Evolutionary conservation across 169 alveolate genomes (phyloP).

Genomic region (Cystoisospora suis): DNA sequence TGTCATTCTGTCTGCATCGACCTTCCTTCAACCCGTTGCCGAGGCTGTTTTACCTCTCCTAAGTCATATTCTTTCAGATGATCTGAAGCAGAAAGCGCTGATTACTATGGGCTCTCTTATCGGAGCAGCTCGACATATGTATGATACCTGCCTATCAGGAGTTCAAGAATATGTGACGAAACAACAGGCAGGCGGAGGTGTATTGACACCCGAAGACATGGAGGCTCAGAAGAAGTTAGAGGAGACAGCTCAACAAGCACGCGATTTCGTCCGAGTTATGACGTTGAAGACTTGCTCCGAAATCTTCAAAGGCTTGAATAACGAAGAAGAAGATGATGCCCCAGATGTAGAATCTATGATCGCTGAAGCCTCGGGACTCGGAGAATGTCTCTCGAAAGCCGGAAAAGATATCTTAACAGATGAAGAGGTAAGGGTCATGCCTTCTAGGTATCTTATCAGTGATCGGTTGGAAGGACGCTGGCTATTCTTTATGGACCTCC

Average conservation of each 20-base stretch:
- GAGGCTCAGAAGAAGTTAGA: not conserved
- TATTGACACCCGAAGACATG: too few species aligned
- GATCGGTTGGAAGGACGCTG: too few species aligned
- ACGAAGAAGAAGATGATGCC: constrained; percentile 71
- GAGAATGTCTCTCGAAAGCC: constrained; percentile 38
- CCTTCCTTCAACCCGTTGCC: constrained; percentile 54
- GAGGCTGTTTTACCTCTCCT: constrained; percentile 79
- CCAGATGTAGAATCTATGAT: constrained; percentile 37
- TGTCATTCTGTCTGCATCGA: not conserved
- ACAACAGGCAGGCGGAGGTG: not conserved
- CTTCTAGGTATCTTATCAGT: too few species aligned
- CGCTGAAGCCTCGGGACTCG: constrained; percentile 47
- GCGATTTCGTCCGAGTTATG: constrained; percentile 74
- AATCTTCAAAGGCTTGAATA: constrained; percentile 65
- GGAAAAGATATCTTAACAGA: constrained; percentile 23
- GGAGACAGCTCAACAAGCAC: constrained; percentile 24
- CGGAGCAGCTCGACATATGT: constrained; percentile 74
- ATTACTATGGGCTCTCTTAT: constrained; percentile 82
- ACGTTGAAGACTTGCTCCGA: constrained; percentile 65
- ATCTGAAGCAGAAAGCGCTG: constrained; percentile 80
- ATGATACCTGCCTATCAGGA: not conserved
- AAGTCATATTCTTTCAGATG: constrained; percentile 77
- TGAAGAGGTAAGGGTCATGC: constrained; percentile 22
- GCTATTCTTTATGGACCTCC: too few species aligned
- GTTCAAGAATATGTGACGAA: not conserved